phyloP scores from a whole-genome alignment of 2,329 filamentous ascomycete species.

The Clarireedia paspali region DNA sequence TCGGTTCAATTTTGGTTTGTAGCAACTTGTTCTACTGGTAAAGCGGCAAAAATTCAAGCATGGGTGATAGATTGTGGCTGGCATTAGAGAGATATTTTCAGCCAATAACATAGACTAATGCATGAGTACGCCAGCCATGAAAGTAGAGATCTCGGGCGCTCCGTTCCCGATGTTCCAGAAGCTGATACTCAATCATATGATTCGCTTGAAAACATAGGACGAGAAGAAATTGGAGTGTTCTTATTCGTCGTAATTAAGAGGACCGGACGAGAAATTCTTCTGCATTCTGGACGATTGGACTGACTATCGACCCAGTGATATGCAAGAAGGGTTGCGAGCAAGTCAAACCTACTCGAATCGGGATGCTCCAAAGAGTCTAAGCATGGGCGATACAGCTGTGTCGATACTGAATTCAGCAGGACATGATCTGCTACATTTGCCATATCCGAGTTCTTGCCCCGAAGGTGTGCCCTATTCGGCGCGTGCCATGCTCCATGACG shows the following conservation, averaged over 20 bases:
- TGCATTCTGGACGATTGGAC: neutral
- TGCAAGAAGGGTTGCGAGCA: neutral
- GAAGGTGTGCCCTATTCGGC: neutral
- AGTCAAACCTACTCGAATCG: neutral
- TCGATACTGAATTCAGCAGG: conserved; percentile 6
- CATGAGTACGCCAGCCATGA: conserved; percentile 9
- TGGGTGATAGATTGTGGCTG: neutral
- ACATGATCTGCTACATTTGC: conserved; percentile 1
- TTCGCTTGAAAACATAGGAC: neutral
- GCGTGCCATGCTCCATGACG: neutral
- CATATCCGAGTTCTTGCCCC: neutral
- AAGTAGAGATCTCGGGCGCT: conserved; percentile 2
- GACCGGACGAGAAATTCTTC: neutral
- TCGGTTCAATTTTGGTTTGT: neutral
- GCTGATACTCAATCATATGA: neutral
- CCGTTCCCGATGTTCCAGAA: neutral
- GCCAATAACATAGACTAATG: conserved; percentile 3
- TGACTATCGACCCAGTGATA: neutral
- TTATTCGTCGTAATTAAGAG: neutral
- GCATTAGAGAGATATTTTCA: conserved; percentile 1
- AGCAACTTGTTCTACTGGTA: neutral
- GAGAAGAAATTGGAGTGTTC: neutral
- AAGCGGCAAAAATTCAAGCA: conserved; percentile 1
- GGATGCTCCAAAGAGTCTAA: neutral
- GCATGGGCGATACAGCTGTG: conserved; percentile 1